phyloP scores from a whole-genome alignment of 208 protist genomes.

The Leishmania lainsoni region DNA sequence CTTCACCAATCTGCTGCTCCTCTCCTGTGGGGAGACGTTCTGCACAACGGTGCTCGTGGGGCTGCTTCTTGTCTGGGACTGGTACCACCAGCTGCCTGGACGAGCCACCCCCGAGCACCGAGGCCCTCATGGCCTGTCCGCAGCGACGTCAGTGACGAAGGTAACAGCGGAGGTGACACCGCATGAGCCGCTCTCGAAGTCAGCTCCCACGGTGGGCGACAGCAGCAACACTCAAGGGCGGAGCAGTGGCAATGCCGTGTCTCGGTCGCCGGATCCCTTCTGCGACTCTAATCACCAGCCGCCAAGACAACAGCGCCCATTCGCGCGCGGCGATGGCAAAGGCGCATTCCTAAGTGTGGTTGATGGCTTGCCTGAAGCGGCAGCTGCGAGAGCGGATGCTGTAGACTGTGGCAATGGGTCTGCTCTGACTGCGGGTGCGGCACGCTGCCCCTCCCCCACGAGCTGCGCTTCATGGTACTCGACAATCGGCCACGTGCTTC shows the following conservation, averaged over 20 bases:
- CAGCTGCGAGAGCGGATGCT: background rate
- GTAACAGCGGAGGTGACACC: background rate
- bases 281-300: background rate
- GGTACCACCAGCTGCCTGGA: background rate
- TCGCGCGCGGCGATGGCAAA: background rate
- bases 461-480: background rate
- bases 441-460: background rate
- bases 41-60: slow-evolving; percentile 35
- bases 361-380: background rate
- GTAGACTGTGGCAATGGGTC: background rate
- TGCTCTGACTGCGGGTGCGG: background rate
- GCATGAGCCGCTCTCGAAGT: background rate
- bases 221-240: background rate
- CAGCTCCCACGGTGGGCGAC: background rate
- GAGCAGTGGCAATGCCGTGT: background rate
- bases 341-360: background rate
- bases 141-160: background rate
- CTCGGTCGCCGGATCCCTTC: background rate
- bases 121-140: background rate
- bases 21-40: slow-evolving; percentile 44
- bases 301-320: background rate
- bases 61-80: slow-evolving; percentile 21
- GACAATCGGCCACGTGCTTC: slow-evolving; percentile 4
- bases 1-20: slow-evolving; percentile 45
- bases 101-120: background rate